phyloP scores from a whole-genome alignment of 2,329 filamentous ascomycete species.

The Leptographium radiaticola region DNA sequence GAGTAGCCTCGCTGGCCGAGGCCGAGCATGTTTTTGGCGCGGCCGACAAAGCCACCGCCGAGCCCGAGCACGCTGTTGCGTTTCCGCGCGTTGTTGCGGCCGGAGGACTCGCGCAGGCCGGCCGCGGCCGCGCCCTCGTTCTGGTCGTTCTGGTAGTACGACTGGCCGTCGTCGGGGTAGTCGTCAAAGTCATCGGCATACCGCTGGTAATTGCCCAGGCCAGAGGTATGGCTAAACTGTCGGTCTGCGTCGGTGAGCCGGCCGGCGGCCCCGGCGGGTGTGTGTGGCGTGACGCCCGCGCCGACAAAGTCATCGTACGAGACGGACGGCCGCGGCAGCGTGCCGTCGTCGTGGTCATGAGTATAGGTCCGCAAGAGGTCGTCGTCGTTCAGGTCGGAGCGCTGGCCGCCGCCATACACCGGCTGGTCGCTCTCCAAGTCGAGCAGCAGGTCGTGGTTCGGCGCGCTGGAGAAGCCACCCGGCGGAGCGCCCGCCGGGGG shows the following conservation, averaged over 20 bases:
- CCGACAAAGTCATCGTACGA: conserved; percentile 95
- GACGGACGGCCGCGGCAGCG: conserved; percentile 63
- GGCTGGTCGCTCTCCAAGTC: conserved; percentile 62
- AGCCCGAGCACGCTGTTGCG: conserved; percentile 81
- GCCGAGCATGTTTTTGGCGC: conserved; percentile 79
- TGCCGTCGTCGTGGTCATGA: conserved; percentile 41
- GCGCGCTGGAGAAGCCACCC: conserved; percentile 22
- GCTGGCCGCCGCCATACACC: conserved; percentile 61
- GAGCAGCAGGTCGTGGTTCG: conserved; percentile 56
- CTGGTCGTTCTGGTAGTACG: conserved; percentile 64
- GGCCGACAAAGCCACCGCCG: conserved; percentile 76
- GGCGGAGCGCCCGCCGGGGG: conserved; percentile 27
- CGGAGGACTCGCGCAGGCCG: conserved; percentile 19
- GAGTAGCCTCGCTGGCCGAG: conserved; percentile 73
- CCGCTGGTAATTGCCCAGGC: conserved; percentile 74
- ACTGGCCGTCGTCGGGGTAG: conserved; percentile 62
- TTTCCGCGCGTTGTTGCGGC: conserved; percentile 48
- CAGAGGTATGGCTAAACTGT: conserved; percentile 63
- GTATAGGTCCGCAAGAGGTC: conserved; percentile 65
- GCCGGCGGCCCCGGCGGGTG: conserved; percentile 19
- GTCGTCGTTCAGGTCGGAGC: conserved; percentile 57
- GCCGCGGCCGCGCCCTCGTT: conserved; percentile 41
- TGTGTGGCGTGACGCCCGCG: conserved; percentile 37
- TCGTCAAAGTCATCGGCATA: conserved; percentile 86
- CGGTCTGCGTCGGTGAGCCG: conserved; percentile 28